Evolutionary conservation across 2,329 filamentous ascomycete species (phyloP), one percentile per base, ranked within the genome.

Genomic region (Lasiodiplodia citricola): DNA sequence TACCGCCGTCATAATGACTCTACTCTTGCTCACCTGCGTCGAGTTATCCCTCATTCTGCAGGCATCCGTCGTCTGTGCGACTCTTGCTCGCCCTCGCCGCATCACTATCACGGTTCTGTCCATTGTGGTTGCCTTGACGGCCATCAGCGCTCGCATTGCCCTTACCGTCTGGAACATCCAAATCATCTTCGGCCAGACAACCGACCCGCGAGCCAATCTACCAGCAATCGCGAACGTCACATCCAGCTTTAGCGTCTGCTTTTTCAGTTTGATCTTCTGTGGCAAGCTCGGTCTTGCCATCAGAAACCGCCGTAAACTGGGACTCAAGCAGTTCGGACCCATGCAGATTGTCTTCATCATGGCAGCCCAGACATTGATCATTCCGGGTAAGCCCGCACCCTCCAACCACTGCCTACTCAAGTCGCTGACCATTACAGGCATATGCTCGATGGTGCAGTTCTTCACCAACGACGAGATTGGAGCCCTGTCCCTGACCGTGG

Each of bases 321-420:
- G 88, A 1, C 81, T 90, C 73, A 83, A 81, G 67, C 84, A 87
- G 67, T 90, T 90, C 74, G 87, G 88, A 11, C 87, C 88, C 1
- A 88, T 91, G 83, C 87, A 90, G 72, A 85, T 90, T 68, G 87
- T 91, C 70, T 90, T 90, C 75, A 85, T 91, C 73, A 90, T 91
- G 85, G 87, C 88, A 58, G 88, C 87, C 70, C 89, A 91, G 78
- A 91, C 89, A 1, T 83, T 92, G 83, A 74, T 89, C 41, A 81
- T 91, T 70, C 90, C 90, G 75, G 85, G 89, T 90, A 75, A 37
- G 73, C 64, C 10, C 50, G 14, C 6, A 13, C 16, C 7, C n/a
- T 28, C 16, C n/a, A 6, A 2, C 5, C 47, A 69, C 38, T 14
- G 25, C 55, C 11, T n/a, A 7, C 58, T 52, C 66, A 66, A 70